Base-by-base conservation (phyloP, 805 yeast species). In the Jamesozyma hellenica region DNA sequence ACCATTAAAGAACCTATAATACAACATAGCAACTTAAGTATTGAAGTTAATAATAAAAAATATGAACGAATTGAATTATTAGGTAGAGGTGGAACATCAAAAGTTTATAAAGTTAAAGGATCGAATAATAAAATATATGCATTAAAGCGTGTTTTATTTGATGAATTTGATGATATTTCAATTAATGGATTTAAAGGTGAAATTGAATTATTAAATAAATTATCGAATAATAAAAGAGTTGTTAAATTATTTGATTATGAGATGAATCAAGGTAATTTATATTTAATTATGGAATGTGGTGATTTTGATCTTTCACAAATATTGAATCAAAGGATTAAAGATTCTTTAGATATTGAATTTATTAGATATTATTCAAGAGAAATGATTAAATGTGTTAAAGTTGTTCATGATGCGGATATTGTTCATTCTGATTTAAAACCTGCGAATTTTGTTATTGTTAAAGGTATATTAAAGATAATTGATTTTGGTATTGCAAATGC, bases 401-500 rank as follows among this genome's bases (percentile, higher is more conserved):
- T 86, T 4, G 96, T 88, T n/a, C 97, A 88, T 60, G 72, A 72
- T 43, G 75, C 80, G 10, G 96, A 82, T 13, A 79, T 88, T 42
- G 94, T 88, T 25, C 94, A 83, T 55, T 79, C 88, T 7, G 94
- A 83, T 54, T 67, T 83, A 49, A 75, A 75, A 50, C 82, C 82
- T 11, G 81, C 80, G 0, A 79, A 79, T 50, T 83, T 83, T 58
- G 68, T 83, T 19, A 77, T 82, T 51, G 96, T 90, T 5, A 75
- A 75, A 52, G 97, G 97, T 0, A 68, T 75, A 35, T 65, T 90
- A 49, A 90, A 90, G 55, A 75, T 90, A 32, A 90, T 90, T 44
- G 98, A 90, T 63, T 92, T 90, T 69, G 98, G 98, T 13, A 83
- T 83, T 35, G 85, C 97, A n/a, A 83, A 88, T 61, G 86, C 90